Percentiles rank a stretch among this genome's conserved stretches.
Conservation (phyloP, 495 filamentous ascomycete species). For the Penicillium daleae region DNA sequence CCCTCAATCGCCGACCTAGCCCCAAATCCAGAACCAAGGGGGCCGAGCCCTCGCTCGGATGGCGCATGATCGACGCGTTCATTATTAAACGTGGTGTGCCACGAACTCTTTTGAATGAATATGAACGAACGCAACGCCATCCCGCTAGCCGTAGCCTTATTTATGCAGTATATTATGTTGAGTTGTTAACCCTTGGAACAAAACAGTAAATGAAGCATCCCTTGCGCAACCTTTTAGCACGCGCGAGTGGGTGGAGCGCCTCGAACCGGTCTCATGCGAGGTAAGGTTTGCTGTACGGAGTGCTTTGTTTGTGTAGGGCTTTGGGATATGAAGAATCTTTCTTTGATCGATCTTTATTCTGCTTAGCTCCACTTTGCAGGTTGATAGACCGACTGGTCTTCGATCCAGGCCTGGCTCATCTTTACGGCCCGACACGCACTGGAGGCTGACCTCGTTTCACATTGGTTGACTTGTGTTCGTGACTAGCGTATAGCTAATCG, state of each 20-base stretch:
- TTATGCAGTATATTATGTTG: no score
- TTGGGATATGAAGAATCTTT: conserved; percentile 4
- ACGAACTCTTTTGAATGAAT: background rate
- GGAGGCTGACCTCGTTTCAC: no score
- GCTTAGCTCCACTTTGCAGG: background rate
- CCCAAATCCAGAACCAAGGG: background rate
- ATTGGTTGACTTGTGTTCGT: background rate
- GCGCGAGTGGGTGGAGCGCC: background rate
- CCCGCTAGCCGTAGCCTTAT: background rate
- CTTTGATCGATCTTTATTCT: conserved; percentile 6
- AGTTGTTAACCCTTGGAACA: no score
- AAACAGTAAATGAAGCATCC: background rate
- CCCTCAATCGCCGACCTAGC: conserved; percentile 1
- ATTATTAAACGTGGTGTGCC: conserved; percentile 11
- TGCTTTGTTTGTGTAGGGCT: background rate
- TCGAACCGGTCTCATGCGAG: background rate
- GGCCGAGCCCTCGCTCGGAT: background rate
- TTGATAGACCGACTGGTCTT: background rate
- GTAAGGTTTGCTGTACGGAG: background rate
- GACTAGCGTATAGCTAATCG: background rate
- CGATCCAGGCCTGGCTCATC: background rate
- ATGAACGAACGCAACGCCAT: background rate
- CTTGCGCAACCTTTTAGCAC: conserved; percentile 2
- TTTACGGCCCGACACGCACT: no score
- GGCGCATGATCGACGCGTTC: conserved; percentile 14